A percentile compares a stretch with the other conserved stretches of the same genome.
Conservation (phyloP, 1,139 yeast genomes). For the Pneumocystis wakefieldiae region DNA sequence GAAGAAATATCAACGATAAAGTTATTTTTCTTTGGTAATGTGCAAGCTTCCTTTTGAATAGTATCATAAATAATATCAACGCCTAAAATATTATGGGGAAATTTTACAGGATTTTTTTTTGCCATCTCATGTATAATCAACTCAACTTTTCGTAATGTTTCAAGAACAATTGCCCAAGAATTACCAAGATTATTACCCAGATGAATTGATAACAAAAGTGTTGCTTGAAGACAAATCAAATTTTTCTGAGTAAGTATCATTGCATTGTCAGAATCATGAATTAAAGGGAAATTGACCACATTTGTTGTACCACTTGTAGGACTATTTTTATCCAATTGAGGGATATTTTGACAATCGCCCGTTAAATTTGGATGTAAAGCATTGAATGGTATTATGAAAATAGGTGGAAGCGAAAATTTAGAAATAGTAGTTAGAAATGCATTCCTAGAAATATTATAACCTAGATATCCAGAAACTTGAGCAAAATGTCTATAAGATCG, state of each 20-base stretch:
- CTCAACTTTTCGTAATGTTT: constrained; percentile 55
- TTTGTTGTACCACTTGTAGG: not conserved
- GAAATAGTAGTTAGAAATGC: constrained; percentile 46
- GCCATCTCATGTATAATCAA: constrained; percentile 47
- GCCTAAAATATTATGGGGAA: constrained; percentile 1
- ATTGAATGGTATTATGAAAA: constrained; percentile 9
- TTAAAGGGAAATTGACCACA: constrained; percentile 17
- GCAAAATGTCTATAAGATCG: constrained; percentile 66
- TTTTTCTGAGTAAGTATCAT: constrained; percentile 41
- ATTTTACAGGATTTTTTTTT: constrained; percentile 2
- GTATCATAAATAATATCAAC: constrained; percentile 13
- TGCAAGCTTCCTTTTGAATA: constrained; percentile 22
- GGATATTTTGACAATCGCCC: not conserved
- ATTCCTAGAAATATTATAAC: constrained; percentile 41
- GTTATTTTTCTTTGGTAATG: constrained; percentile 1
- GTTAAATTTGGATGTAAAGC: constrained; percentile 3
- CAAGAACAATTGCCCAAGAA: constrained; percentile 57
- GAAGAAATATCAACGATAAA: not conserved
- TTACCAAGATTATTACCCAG: constrained; percentile 53
- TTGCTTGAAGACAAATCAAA: constrained; percentile 61
- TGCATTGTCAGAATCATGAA: constrained; percentile 9
- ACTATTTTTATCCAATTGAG: not conserved
- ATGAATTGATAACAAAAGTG: constrained; percentile 60
- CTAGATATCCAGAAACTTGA: constrained; percentile 69
- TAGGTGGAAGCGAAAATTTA: constrained; percentile 24